Evolutionary conservation across 805 yeast genomes (phyloP), one percentile per base, ranked within the genome.

Genomic region (Ogataea thermomethanolica): DNA sequence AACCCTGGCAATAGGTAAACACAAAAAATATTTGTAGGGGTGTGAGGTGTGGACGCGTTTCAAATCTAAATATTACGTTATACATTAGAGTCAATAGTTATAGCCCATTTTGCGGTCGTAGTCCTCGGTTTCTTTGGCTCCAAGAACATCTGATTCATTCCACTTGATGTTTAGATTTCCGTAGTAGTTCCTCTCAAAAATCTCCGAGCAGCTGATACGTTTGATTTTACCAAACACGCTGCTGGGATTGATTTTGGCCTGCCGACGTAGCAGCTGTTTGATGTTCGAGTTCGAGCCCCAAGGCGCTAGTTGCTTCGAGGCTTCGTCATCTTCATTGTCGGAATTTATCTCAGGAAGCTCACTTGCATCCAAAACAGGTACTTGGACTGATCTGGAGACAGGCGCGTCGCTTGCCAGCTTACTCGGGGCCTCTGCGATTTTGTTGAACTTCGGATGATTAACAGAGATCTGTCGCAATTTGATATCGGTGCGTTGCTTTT

Each of bases 31-130:
- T n/a, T 20, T 25, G 12, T 28, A 5, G 24, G 14, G 51, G 37
- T 35, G 30, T 30, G 29, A 44, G 45, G 48, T 34, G 48, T 40
- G 21, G 21, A 33, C 35, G 35, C 37, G 38, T 33, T 7, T n/a
- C 20, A 17, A 17, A 17, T 17, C 20, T 17, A 17, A 17, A 17
- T 17, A 17, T 17, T 17, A 17, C 20, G 20, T 17, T 17, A 17
- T 17, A 17, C 20, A 17, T 17, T 17, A 17, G 20, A 17, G 20
- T 17, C 20, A 17, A 17, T 17, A 17, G 20, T 27, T 27, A 47
- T 51, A 59, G 2, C 62, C 64, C 64, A 56, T 61, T 24, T 48
- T 45, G 3, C 53, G 39, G 35, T 55, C 55, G 35, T 55, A 61
- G 11, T 53, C 53, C 5, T 57, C 61, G 10, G 49, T 36, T 35